phyloP scores from a whole-genome alignment of 768 basidiomycete species.

The Boletus rex-veris region DNA sequence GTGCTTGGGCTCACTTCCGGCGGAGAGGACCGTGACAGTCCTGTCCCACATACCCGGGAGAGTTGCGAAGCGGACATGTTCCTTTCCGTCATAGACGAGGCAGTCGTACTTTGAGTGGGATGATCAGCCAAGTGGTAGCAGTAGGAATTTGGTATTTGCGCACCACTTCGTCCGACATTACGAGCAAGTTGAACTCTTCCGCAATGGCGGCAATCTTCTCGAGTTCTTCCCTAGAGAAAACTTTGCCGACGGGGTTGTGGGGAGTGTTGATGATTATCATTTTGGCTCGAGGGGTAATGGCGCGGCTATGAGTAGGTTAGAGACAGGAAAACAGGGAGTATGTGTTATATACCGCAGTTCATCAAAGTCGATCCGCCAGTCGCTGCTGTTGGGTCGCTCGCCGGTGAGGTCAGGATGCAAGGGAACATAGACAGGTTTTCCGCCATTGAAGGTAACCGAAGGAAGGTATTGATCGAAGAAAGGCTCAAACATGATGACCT shows the following conservation, averaged over 20 bases:
- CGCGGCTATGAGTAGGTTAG: slow-evolving; percentile 44
- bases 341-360: slow-evolving; percentile 64
- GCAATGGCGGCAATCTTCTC: slow-evolving; percentile 83
- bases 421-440: slow-evolving; percentile 90
- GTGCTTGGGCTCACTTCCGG: slow-evolving; percentile 64
- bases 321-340: neutral
- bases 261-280: slow-evolving; percentile 96
- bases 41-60: slow-evolving; percentile 99
- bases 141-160: slow-evolving; percentile 22
- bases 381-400: slow-evolving; percentile 53
- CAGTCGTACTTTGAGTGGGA: slow-evolving; percentile 73
- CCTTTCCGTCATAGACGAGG: slow-evolving; percentile 81
- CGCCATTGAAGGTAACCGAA: slow-evolving; percentile 91
- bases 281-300: slow-evolving; percentile 87
- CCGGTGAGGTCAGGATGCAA: slow-evolving; percentile 75
- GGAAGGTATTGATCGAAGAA: slow-evolving; percentile 97
- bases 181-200: slow-evolving; percentile 86
- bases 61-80: slow-evolving; percentile 89
- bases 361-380: slow-evolving; percentile 90
- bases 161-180: slow-evolving; percentile 97
- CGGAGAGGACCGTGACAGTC: slow-evolving; percentile 94
- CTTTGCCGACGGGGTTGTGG: slow-evolving; percentile 98
- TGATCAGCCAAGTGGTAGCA: neutral
- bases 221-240: slow-evolving; percentile 82
- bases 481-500: slow-evolving; percentile 98